Conservation (phyloP, 805 yeast species). For the Debaryomyces tyrocola region DNA sequence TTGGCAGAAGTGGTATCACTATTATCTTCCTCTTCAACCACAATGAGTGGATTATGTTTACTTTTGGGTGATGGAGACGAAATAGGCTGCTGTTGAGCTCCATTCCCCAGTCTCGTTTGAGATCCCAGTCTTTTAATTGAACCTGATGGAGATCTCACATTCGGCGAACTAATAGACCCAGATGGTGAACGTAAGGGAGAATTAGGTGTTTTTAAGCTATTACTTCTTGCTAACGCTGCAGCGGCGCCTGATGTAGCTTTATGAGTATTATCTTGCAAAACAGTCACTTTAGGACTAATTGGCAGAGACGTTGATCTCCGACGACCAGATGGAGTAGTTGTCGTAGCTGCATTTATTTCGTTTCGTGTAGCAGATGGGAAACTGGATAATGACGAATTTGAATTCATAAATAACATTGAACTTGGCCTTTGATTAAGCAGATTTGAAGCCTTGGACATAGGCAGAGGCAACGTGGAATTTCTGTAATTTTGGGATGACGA, state of each 20-base stretch:
- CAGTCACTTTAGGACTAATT: constrained; percentile 1
- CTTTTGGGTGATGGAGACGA: constrained; percentile 14
- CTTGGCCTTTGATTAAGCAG: constrained; percentile 18
- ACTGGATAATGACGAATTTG: constrained; percentile 14
- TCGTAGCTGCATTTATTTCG: constrained; percentile 6
- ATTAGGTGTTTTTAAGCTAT: constrained; percentile 4
- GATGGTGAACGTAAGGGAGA: constrained; percentile 17
- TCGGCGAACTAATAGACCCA: constrained; percentile 11
- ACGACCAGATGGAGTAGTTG: constrained; percentile 18
- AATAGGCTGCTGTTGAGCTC: neutral
- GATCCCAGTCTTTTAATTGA: constrained; percentile 17
- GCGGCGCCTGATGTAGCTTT: constrained; percentile 36
- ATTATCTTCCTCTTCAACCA: constrained; percentile 17
- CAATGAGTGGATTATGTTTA: constrained; percentile 15
- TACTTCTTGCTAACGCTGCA: constrained; percentile 24
- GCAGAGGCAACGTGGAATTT: constrained; percentile 8
- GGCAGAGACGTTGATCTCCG: constrained; percentile 42
- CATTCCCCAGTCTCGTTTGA: constrained; percentile 3
- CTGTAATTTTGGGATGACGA: constrained; percentile 11
- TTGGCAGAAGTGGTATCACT: constrained; percentile 1
- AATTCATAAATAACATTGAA: constrained; percentile 25
- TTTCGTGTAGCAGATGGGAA: constrained; percentile 1
- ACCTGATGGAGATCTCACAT: constrained; percentile 10
- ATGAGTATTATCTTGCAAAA: neutral
- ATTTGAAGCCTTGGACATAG: constrained; percentile 4